Percentiles rank a stretch among this genome's conserved stretches.
phyloP scores from a whole-genome alignment of 345 rosid genomes.

The Lepidium sativum region DNA sequence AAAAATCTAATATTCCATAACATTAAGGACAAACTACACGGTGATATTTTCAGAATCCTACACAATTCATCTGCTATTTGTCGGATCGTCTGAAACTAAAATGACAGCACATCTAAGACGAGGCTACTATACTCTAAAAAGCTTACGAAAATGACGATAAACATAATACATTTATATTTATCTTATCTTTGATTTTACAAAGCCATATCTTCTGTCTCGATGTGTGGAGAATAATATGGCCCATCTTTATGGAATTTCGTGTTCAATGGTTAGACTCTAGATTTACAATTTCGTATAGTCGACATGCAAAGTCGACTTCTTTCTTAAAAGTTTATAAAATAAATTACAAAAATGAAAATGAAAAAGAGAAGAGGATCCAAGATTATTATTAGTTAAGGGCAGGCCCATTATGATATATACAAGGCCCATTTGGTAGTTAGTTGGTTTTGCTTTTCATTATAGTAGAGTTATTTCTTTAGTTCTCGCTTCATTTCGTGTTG shows the following conservation, averaged over 20 bases:
- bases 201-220: conserved; percentile 15
- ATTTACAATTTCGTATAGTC: not conserved
- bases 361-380: not conserved
- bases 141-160: conserved; percentile 18
- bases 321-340: too few species aligned
- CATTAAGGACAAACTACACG: conserved; percentile 10
- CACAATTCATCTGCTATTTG: conserved; percentile 20
- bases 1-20: not conserved
- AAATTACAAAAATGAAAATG: too few species aligned
- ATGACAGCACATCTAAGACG: conserved; percentile 14
- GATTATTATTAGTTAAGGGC: too few species aligned
- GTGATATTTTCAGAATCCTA: conserved; percentile 13
- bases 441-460: too few species aligned
- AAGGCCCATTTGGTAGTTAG: not conserved
- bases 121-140: conserved; percentile 22
- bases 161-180: conserved; percentile 6
- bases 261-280: not conserved
- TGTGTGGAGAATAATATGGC: conserved; percentile 8
- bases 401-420: not conserved
- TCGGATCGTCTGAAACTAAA: conserved; percentile 24
- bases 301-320: too few species aligned
- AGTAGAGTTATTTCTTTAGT: too few species aligned
- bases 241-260: conserved; percentile 13
- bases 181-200: conserved; percentile 5
- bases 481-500: too few species aligned